Evolutionary conservation across 768 basidiomycete species (phyloP).

Genomic region (Naganishia vaughanmartiniae): DNA sequence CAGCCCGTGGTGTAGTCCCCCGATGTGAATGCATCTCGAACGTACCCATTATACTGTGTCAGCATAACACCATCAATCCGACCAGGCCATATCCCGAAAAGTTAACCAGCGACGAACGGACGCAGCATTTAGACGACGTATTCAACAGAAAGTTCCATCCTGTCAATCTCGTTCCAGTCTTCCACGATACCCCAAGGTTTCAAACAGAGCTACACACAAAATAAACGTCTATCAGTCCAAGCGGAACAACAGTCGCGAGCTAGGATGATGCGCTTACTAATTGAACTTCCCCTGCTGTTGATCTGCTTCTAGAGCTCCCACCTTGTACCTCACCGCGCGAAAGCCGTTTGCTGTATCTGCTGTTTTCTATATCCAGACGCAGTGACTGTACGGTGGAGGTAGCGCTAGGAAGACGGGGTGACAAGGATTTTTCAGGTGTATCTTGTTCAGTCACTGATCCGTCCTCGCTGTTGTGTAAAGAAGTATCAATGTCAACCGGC

Average conservation of each 20-base stretch:
- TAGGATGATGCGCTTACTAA: too few relatives aligned
- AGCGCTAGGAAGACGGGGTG: background rate
- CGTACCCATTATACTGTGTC: too few relatives aligned
- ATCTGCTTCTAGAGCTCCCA: too few relatives aligned
- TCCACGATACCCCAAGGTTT: slow-evolving; percentile 2
- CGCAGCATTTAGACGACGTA: slow-evolving; percentile 2
- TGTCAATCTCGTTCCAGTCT: slow-evolving; percentile 16
- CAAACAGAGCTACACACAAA: background rate
- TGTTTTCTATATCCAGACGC: too few relatives aligned
- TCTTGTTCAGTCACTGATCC: background rate
- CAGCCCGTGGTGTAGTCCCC: too few relatives aligned
- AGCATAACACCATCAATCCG: background rate
- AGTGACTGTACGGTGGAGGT: background rate
- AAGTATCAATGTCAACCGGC: background rate
- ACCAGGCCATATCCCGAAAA: background rate
- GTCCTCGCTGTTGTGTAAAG: background rate
- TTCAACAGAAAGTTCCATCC: slow-evolving; percentile 18
- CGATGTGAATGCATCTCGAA: too few relatives aligned
- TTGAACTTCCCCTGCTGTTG: too few relatives aligned
- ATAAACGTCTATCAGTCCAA: background rate
- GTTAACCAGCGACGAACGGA: background rate
- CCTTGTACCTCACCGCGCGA: too few relatives aligned
- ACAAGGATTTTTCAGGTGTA: background rate
- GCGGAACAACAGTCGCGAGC: background rate
- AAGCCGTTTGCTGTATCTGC: too few relatives aligned